Conservation (phyloP, 2,329 filamentous ascomycete species). For the Fusarium veterinarium region DNA sequence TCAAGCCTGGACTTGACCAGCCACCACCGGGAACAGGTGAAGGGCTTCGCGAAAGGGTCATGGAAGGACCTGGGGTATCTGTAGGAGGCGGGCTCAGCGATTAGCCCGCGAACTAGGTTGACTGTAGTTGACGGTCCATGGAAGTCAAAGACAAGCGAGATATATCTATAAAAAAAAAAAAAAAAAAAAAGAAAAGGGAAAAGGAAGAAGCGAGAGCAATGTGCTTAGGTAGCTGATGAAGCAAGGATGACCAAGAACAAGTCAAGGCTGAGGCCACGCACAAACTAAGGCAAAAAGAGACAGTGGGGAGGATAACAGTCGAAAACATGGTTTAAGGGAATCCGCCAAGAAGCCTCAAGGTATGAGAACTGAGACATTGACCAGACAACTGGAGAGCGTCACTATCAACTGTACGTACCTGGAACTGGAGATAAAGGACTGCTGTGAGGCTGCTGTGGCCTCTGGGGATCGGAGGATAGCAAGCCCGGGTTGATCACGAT, state of each 20-base stretch:
- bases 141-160: constrained; percentile 13
- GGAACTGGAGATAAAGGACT: constrained; percentile 63
- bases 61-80: constrained; percentile 69
- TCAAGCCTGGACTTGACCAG: constrained; percentile 87
- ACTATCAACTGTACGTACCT: constrained; percentile 57
- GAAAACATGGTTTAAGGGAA: constrained; percentile 17
- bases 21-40: constrained; percentile 86
- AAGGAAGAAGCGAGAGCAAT: not conserved
- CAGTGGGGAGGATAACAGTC: constrained; percentile 12
- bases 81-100: constrained; percentile 35
- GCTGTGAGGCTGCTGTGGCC: constrained; percentile 44
- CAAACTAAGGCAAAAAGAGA: constrained; percentile 17
- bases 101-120: constrained; percentile 43
- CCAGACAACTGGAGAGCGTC: constrained; percentile 11
- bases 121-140: constrained; percentile 22
- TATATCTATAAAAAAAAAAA: constrained; percentile 4
- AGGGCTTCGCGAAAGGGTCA: constrained; percentile 89
- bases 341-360: constrained; percentile 18
- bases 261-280: constrained; percentile 1
- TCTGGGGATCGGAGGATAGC: constrained; percentile 48
- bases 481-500: constrained; percentile 46
- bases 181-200: not conserved
- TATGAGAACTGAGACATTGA: constrained; percentile 40
- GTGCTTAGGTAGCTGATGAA: not conserved
- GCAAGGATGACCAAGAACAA: constrained; percentile 11